phyloP scores from a whole-genome alignment of 768 basidiomycete species.

The Psilocybe tampanensis region DNA sequence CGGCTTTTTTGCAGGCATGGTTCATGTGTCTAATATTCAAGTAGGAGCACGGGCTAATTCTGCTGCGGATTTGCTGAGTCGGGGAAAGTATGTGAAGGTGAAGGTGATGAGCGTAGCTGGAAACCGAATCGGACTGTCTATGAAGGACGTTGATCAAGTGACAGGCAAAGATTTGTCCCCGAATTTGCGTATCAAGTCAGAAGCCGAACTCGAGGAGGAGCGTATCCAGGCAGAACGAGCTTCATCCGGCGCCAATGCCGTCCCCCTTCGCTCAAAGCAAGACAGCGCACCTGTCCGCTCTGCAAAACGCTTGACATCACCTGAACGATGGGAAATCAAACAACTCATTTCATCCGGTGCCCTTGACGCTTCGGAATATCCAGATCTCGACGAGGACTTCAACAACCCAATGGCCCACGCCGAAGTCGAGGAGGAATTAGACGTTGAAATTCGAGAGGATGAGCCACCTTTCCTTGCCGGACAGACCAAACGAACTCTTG shows the following conservation, averaged over 20 bases:
- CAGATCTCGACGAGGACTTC: slow-evolving; percentile 88
- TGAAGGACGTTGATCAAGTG: slow-evolving; percentile 96
- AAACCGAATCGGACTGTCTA: slow-evolving; percentile 80
- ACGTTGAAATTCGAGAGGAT: slow-evolving; percentile 96
- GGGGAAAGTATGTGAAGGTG: slow-evolving; percentile 88
- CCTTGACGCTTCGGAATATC: slow-evolving; percentile 90
- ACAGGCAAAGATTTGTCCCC: slow-evolving; percentile 92
- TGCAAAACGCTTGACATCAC: slow-evolving; percentile 90
- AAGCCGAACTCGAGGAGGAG: slow-evolving; percentile 91
- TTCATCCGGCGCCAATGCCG: slow-evolving; percentile 83
- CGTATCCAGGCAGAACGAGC: slow-evolving; percentile 59
- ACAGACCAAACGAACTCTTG: slow-evolving; percentile 93
- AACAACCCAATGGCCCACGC: slow-evolving; percentile 73
- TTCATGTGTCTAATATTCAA: slow-evolving; percentile 94
- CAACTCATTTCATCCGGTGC: slow-evolving; percentile 96
- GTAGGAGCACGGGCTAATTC: slow-evolving; percentile 83
- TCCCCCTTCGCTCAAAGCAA: slow-evolving; percentile 67
- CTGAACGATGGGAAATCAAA: slow-evolving; percentile 99
- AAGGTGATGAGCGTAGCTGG: slow-evolving; percentile 96
- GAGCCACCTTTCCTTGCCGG: slow-evolving; percentile 96
- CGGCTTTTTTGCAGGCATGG: slow-evolving; percentile 68
- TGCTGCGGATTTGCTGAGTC: slow-evolving; percentile 81
- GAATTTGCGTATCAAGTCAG: slow-evolving; percentile 91
- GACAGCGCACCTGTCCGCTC: slow-evolving; percentile 60
- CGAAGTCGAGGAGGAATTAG: slow-evolving; percentile 94